A percentile compares a stretch with the other conserved stretches of the same genome.
These are phyloP conservation scores for Nevesoporus exiguus DNA, from an alignment of 768 basidiomycete genomes.

Conservation along the genomic window DNA sequence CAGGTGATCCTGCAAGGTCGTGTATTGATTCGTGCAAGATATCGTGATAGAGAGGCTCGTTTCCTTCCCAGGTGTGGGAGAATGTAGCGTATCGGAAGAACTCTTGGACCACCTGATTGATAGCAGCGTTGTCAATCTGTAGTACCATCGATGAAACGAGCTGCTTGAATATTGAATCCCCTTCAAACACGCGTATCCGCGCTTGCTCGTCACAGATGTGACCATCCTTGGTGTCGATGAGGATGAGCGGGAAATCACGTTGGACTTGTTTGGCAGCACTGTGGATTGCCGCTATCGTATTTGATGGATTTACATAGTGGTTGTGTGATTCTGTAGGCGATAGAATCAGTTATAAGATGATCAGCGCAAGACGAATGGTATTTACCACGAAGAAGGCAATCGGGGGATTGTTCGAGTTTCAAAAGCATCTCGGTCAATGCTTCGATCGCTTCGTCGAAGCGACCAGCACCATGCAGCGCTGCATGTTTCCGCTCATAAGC, in stretches of 20 bases:
- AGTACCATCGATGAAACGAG: conserved; percentile 15
- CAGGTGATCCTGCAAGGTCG: conserved; percentile 2
- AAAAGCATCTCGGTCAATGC: conserved; percentile 4
- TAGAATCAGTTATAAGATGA: background rate
- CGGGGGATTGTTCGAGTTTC: conserved; percentile 1
- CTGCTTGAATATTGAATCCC: conserved; percentile 7
- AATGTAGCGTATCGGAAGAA: conserved; percentile 21
- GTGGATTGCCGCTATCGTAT: conserved; percentile 2
- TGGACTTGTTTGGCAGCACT: background rate
- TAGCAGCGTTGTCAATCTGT: background rate
- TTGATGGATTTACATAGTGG: conserved; percentile 5
- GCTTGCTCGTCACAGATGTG: conserved; percentile 12
- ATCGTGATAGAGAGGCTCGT: conserved; percentile 17
- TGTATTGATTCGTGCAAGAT: conserved; percentile 13
- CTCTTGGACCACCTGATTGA: conserved; percentile 4
- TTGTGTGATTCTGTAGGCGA: background rate
- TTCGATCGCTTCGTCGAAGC: conserved; percentile 18
- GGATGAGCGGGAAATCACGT: conserved; percentile 8
- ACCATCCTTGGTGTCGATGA: conserved; percentile 15
- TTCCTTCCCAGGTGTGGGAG: conserved; percentile 22
- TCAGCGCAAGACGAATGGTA: background rate
- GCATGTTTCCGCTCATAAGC: conserved; percentile 11
- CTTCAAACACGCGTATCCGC: conserved; percentile 8
- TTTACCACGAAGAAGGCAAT: conserved; percentile 3
- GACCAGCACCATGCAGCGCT: conserved; percentile 12